phyloP scores from a whole-genome alignment of 257 asterid species.

The Solanum chilense region DNA sequence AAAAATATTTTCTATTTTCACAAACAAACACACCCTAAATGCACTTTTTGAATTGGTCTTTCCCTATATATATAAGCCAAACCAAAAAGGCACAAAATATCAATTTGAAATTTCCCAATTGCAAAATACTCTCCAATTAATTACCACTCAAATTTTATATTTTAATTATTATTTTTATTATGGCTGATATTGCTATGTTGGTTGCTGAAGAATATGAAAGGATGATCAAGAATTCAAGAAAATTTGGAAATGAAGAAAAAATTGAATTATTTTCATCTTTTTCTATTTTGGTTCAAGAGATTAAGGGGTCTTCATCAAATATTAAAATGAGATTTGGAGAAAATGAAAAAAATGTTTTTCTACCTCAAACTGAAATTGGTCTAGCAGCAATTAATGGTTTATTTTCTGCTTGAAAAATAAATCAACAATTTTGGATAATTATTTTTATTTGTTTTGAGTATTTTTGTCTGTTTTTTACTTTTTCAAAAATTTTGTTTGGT shows the following conservation, averaged over 20 bases:
- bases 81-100: not conserved
- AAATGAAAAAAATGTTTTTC: not conserved
- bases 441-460: not conserved
- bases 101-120: not conserved
- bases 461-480: not conserved
- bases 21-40: not conserved
- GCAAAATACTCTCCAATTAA: not conserved
- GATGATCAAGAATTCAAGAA: slow-evolving; percentile 52
- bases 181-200: slow-evolving; percentile 77
- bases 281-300: slow-evolving; percentile 13
- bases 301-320: slow-evolving; percentile 14
- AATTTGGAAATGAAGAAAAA: slow-evolving; percentile 24
- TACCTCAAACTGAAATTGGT: not conserved
- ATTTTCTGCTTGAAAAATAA: not conserved
- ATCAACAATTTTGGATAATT: not conserved
- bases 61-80: not conserved
- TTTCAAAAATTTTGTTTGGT: not conserved
- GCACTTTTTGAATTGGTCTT: not conserved
- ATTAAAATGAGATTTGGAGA: not conserved
- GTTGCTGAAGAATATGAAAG: slow-evolving; percentile 88
- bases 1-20: not conserved
- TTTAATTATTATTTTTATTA: not conserved
- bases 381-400: not conserved
- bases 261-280: slow-evolving; percentile 30
- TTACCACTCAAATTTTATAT: not conserved